phyloP scores from a whole-genome alignment of 1,284 basidiomycete species.

The Phenoliferia sp. region DNA sequence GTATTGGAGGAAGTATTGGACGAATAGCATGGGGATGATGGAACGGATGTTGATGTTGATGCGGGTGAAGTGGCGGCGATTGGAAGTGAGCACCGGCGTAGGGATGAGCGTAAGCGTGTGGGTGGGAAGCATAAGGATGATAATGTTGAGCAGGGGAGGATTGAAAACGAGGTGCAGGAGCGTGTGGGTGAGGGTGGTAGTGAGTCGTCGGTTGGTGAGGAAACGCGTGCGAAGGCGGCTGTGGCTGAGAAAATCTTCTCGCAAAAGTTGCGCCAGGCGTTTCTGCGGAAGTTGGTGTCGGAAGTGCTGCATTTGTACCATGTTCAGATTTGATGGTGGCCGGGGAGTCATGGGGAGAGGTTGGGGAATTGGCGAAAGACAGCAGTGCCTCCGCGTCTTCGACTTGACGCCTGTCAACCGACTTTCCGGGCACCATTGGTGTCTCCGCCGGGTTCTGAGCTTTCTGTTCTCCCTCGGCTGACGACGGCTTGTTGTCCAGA shows the following conservation, averaged over 20 bases:
- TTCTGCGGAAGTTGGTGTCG: not conserved
- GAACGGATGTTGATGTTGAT: too few relatives aligned
- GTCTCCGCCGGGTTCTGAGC: not conserved
- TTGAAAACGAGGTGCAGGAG: too few relatives aligned
- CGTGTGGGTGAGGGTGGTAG: not conserved
- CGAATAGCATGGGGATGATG: not conserved
- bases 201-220: not conserved
- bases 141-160: too few relatives aligned
- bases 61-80: too few relatives aligned
- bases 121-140: too few relatives aligned
- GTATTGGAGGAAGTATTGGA: not conserved
- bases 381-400: constrained; percentile 1
- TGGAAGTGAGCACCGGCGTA: not conserved
- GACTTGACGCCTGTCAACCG: not conserved
- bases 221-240: not conserved
- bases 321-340: not conserved
- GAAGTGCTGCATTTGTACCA: not conserved
- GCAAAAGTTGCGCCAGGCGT: not conserved
- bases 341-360: not conserved
- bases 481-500: constrained; percentile 2
- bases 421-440: not conserved
- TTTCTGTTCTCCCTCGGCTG: not conserved
- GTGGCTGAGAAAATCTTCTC: not conserved
- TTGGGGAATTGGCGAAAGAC: not conserved
- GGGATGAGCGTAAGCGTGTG: not conserved